Conservation (phyloP, 495 filamentous ascomycete genomes). For the Lophium mytilinum region DNA sequence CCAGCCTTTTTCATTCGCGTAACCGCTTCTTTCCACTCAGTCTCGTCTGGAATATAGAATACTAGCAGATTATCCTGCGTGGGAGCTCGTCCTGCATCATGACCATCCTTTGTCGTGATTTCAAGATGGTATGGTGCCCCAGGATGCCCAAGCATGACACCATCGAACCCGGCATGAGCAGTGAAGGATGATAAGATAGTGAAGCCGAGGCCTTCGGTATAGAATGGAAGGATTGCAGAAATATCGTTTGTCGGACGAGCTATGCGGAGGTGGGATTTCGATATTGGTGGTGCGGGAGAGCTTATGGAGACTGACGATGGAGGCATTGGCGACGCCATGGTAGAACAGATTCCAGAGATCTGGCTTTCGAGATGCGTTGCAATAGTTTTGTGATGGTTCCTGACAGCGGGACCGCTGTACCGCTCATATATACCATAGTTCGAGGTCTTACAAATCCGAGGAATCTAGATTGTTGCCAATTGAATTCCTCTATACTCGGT, state of each 20-base stretch:
- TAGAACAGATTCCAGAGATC: too few relatives aligned
- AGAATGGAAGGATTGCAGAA: slow-evolving; percentile 10
- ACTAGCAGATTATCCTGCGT: slow-evolving; percentile 18
- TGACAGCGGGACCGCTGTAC: too few relatives aligned
- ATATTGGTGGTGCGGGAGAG: background rate
- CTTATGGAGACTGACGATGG: background rate
- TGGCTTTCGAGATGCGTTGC: too few relatives aligned
- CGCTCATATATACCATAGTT: too few relatives aligned
- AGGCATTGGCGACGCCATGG: too few relatives aligned
- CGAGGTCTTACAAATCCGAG: too few relatives aligned
- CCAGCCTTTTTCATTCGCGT: slow-evolving; percentile 5
- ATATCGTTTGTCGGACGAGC: slow-evolving; percentile 15
- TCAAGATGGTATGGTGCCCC: slow-evolving; percentile 15
- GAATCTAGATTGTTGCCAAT: too few relatives aligned
- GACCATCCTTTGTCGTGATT: slow-evolving; percentile 14
- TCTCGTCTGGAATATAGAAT: slow-evolving; percentile 14
- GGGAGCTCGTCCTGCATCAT: slow-evolving; percentile 7
- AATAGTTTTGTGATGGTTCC: too few relatives aligned
- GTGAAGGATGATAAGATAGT: slow-evolving; percentile 6
- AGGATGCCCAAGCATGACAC: slow-evolving; percentile 17
- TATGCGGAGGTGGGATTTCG: slow-evolving; percentile 16
- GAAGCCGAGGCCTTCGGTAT: slow-evolving; percentile 15
- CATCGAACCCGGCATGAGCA: slow-evolving; percentile 12
- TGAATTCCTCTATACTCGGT: too few relatives aligned
- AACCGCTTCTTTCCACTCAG: slow-evolving; percentile 6